Evolutionary conservation across 352 stramenopile genomes (phyloP).

Genomic region (Blastocystis hominis): DNA sequence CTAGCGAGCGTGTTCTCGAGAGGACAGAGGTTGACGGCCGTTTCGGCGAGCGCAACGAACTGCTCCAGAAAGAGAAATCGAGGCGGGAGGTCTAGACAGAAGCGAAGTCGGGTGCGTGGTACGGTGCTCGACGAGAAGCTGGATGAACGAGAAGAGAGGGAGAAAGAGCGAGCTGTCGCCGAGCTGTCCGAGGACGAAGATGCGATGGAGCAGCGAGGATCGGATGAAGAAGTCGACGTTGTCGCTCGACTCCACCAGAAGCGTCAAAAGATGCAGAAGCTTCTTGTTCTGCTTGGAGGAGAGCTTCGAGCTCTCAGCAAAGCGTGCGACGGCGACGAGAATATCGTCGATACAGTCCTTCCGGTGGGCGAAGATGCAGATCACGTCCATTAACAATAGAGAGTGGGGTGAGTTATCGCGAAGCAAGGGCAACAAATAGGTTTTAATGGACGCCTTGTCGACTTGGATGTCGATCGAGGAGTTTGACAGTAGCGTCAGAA

Average conservation of each 20-base stretch:
- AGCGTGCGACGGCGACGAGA: background rate
- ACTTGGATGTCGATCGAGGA: background rate
- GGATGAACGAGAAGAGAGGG: background rate
- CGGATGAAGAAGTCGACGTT: background rate
- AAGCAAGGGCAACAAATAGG: background rate
- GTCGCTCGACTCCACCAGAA: background rate
- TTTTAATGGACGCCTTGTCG: background rate
- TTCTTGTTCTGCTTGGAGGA: background rate
- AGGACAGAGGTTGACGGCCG: background rate
- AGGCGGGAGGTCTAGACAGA: background rate
- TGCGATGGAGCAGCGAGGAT: background rate
- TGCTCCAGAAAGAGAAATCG: background rate
- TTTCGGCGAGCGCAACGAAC: background rate
- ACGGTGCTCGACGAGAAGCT: background rate
- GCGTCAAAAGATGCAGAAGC: background rate
- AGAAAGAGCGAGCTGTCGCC: background rate
- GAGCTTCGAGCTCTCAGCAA: background rate
- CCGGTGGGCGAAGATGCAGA: background rate
- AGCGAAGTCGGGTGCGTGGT: background rate
- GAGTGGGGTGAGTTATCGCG: background rate
- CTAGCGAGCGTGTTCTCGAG: background rate
- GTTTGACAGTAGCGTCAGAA: background rate
- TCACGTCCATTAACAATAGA: background rate
- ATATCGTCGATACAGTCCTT: background rate
- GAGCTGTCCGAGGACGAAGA: background rate